A percentile compares a stretch with the other conserved stretches of the same genome.
Evolutionary conservation across 179 eudicot genomes (phyloP).

Genomic region (Patellifolia procumbens): DNA sequence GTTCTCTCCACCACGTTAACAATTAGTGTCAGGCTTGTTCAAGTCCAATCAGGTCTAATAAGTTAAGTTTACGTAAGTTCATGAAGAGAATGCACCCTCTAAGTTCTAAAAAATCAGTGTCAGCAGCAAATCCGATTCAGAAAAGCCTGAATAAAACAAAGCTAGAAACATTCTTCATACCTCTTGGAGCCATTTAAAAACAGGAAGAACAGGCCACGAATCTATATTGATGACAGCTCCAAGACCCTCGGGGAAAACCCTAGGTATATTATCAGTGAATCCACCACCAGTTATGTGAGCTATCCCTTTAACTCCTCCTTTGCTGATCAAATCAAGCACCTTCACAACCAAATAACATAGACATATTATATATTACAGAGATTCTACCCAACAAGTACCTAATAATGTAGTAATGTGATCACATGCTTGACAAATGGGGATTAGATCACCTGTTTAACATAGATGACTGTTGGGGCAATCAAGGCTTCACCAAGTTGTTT

Average conservation of each 20-base stretch:
- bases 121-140: not conserved
- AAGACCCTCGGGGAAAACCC: constrained; percentile 88
- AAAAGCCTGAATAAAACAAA: too few relatives aligned
- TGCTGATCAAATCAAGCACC: constrained; percentile 80
- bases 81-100: too few relatives aligned
- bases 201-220: constrained; percentile 82
- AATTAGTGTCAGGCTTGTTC: too few relatives aligned
- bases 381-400: not conserved
- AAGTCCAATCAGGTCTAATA: too few relatives aligned
- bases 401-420: not conserved
- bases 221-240: constrained; percentile 67
- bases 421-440: constrained; percentile 1
- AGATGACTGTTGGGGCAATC: constrained; percentile 92
- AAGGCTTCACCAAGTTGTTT: constrained; percentile 66
- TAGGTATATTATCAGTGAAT: constrained; percentile 90
- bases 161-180: constrained; percentile 30
- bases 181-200: too few relatives aligned
- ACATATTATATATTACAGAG: not conserved
- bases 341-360: constrained; percentile 22
- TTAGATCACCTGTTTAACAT: constrained; percentile 78
- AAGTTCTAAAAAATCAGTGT: not conserved
- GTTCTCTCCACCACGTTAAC: too few relatives aligned
- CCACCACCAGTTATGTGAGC: constrained; percentile 99
- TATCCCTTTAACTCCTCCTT: constrained; percentile 93
- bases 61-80: too few relatives aligned